These are phyloP conservation scores for Collybia mongolica DNA, from an alignment of 768 basidiomycete species.

Conservation along the genomic window DNA sequence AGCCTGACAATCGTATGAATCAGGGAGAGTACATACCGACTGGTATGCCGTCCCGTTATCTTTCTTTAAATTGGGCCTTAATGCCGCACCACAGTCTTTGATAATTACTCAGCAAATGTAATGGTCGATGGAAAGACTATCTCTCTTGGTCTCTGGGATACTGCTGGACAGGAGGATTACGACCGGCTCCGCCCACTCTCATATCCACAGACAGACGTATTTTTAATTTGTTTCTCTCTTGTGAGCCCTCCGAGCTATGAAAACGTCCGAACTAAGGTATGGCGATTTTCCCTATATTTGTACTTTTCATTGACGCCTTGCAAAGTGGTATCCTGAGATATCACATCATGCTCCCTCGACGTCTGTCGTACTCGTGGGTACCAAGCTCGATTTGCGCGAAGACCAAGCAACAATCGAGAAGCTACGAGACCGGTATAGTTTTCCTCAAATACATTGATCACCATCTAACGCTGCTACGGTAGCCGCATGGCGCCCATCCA, in stretches of 20 bases:
- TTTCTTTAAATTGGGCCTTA: conserved; percentile 6
- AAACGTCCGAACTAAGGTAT: conserved; percentile 96
- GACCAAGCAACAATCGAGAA: conserved; percentile 92
- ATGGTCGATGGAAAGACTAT: conserved; percentile 99
- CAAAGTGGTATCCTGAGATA: conserved; percentile 95
- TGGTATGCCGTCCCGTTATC: conserved; percentile 41
- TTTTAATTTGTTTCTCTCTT: conserved; percentile 98
- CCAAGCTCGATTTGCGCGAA: conserved; percentile 96
- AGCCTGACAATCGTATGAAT: conserved; percentile 10
- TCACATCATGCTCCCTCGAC: conserved; percentile 96
- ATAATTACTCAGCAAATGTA: conserved; percentile 98
- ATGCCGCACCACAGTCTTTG: conserved; percentile 66
- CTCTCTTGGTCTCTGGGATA: conserved; percentile 98
- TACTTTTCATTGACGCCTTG: conserved; percentile 9
- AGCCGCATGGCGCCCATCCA: conserved; percentile 95
- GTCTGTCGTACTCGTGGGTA: conserved; percentile 91
- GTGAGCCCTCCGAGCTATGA: conserved; percentile 98
- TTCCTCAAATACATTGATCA: not conserved
- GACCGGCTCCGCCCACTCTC: conserved; percentile 96
- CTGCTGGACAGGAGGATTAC: conserved; percentile 99
- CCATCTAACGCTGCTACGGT: conserved; percentile 4
- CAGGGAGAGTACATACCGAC: conserved; percentile 98
- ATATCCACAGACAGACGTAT: conserved; percentile 99
- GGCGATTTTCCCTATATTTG: conserved; percentile 18
- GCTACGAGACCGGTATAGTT: conserved; percentile 77